Base-by-base conservation (phyloP, 371 early-diverging fungal species). In the Syncephalastrum contaminatum region DNA sequence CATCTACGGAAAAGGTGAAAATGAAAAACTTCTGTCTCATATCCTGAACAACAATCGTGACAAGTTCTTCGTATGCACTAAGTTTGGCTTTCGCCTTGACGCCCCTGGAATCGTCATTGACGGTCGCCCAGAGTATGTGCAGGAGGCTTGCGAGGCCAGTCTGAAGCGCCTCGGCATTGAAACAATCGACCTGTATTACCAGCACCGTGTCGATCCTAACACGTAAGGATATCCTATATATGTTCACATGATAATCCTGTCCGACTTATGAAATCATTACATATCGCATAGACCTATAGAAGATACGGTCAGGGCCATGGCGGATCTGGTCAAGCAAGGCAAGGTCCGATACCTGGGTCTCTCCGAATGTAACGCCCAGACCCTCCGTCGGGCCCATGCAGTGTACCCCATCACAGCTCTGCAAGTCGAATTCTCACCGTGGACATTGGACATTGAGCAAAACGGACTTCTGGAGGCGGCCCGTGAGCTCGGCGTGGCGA, bases 391-490 rank as follows among this genome's bases (percentile, higher is more conserved):
- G 4, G 89, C 87, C 20, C 66, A 83, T 63, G 73, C 72, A 52
- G 70, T 88, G 3, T 86, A 88, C 59, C 87, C 85, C 20, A 86
- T 88, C 40, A 53, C 82, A 15, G 85, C 85, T 4, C 65, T 83
- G 21, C 80, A 88, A 59, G 58, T 80, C 15, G 76, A 79, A 56
- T 80, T 74, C 61, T 67, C 70, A 42, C 82, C 82, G 7, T 83
- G 81, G 80, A 48, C 69, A 19, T 66, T 78, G 19, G 73, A 80
- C 47, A 81, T 81, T 43, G 82, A 83, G 56, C 56, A 58, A 6
- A 78, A 84, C 60, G 84, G 74, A 4, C 51, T 79, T 27, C 55
- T 84, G 8, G 72, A 80, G 14, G 63, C 82, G 7, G 80, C 82
- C 50, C 65, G 80, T n/a, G 82, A 85, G 53, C 72, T 85, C 15